Percentiles rank a stretch among this genome's conserved stretches.
These are phyloP conservation scores for Blastobotrys proliferans DNA, from an alignment of 1,139 yeast genomes.

Conservation along the genomic window DNA sequence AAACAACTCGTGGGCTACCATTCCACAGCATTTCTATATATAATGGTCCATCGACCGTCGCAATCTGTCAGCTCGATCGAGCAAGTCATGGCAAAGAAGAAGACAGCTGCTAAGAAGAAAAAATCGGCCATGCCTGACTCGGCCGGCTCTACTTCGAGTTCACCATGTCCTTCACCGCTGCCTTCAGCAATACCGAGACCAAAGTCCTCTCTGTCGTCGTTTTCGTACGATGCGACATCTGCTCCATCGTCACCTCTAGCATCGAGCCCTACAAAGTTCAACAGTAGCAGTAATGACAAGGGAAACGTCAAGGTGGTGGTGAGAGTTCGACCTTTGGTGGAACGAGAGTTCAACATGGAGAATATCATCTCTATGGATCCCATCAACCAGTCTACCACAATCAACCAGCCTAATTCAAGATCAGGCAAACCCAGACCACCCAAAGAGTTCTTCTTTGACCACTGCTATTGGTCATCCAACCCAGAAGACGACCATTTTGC, in stretches of 20 bases:
- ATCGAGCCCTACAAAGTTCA: conserved; percentile 1
- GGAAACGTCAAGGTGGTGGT: conserved; percentile 40
- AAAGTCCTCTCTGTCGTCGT: conserved; percentile 6
- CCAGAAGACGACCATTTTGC: conserved; percentile 37
- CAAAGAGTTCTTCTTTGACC: conserved; percentile 49
- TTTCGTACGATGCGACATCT: neutral
- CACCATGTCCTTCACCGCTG: neutral
- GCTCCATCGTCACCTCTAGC: neutral
- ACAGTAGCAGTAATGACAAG: neutral
- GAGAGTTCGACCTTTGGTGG: conserved; percentile 36
- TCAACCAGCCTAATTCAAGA: conserved; percentile 17
- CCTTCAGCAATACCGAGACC: conserved; percentile 6
- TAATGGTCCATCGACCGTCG: conserved; percentile 5
- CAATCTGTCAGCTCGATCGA: conserved; percentile 2
- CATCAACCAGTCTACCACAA: conserved; percentile 24
- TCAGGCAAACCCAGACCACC: conserved; percentile 25
- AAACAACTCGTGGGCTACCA: neutral
- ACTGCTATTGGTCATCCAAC: conserved; percentile 56
- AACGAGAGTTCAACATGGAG: conserved; percentile 27
- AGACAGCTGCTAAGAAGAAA: conserved; percentile 3
- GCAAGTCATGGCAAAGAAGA: conserved; percentile 11
- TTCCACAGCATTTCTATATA: neutral
- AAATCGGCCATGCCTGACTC: conserved; percentile 1
- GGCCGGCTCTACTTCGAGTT: neutral
- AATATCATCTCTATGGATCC: conserved; percentile 30